phyloP scores from a whole-genome alignment of 2,329 filamentous ascomycete genomes.

The Coniochaeta prunicola region DNA sequence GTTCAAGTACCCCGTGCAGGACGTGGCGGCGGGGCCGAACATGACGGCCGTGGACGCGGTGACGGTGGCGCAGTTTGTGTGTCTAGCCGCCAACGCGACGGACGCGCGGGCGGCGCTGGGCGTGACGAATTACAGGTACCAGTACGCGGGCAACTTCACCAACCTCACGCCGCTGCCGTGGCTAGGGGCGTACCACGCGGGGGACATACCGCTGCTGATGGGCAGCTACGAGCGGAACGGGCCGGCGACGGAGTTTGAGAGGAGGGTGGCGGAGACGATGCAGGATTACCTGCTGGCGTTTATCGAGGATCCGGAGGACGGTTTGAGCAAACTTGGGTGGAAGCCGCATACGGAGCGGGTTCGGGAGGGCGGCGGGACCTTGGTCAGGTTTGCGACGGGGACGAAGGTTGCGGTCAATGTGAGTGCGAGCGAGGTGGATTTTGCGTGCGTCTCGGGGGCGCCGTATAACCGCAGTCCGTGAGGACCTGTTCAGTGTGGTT shows the following conservation, averaged over 20 bases:
- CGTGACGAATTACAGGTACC: conserved; percentile 29
- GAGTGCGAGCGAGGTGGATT: conserved; percentile 10
- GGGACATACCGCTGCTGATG: conserved; percentile 14
- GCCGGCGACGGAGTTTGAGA: conserved; percentile 9
- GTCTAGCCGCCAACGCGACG: conserved; percentile 17
- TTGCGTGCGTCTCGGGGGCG: conserved; percentile 11
- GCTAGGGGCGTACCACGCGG: conserved; percentile 25
- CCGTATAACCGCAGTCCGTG: conserved; percentile 11
- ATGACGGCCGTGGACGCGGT: conserved; percentile 12
- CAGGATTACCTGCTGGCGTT: conserved; percentile 17
- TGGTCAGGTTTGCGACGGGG: conserved; percentile 11
- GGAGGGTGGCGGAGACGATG: conserved; percentile 13
- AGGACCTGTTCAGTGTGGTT: background rate
- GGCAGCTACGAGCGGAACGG: conserved; percentile 10
- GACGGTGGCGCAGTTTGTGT: conserved; percentile 16
- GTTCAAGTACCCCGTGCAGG: conserved; percentile 17
- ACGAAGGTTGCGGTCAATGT: conserved; percentile 7
- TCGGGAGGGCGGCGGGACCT: conserved; percentile 5
- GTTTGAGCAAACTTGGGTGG: conserved; percentile 14
- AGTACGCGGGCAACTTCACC: conserved; percentile 31
- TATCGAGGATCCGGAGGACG: conserved; percentile 13
- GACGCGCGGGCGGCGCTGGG: conserved; percentile 5
- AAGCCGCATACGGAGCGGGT: conserved; percentile 10
- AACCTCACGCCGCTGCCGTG: conserved; percentile 28
- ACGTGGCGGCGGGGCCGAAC: conserved; percentile 21